Evolutionary conservation across 495 filamentous ascomycete genomes (phyloP).

Genomic region (Podospora tetraspora): DNA sequence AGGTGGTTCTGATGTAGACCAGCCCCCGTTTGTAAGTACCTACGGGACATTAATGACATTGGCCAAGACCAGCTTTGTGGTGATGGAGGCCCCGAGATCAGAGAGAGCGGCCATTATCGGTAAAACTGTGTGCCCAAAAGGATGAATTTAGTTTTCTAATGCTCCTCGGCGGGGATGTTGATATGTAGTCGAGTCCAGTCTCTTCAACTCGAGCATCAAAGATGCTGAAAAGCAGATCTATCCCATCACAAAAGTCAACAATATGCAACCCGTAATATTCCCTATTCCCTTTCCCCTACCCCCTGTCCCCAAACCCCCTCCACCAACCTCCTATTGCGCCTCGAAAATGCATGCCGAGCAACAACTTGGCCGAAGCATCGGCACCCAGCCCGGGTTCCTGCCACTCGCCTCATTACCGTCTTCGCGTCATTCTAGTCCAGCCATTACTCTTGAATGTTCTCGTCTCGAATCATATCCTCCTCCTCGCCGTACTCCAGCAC

Average conservation of each 20-base stretch:
- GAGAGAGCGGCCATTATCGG: too few relatives aligned
- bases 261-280: slow-evolving; percentile 32
- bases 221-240: slow-evolving; percentile 22
- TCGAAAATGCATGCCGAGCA: slow-evolving; percentile 27
- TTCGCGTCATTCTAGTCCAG: not conserved
- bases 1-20: too few relatives aligned
- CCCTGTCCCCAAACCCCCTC: not conserved
- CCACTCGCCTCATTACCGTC: not conserved
- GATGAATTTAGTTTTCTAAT: not conserved
- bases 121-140: not conserved
- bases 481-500: slow-evolving; percentile 82
- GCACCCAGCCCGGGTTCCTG: not conserved
- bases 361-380: not conserved
- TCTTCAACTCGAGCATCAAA: slow-evolving; percentile 1
- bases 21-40: not conserved
- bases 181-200: not conserved
- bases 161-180: not conserved
- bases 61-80: too few relatives aligned
- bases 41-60: not conserved
- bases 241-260: slow-evolving; percentile 17
- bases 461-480: slow-evolving; percentile 42
- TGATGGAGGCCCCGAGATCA: too few relatives aligned
- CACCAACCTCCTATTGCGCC: slow-evolving; percentile 28
- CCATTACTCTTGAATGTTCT: not conserved
- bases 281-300: slow-evolving; percentile 3